These are phyloP conservation scores for Henckelia pumila DNA, from an alignment of 257 asterid genomes.

Conservation along the genomic window DNA sequence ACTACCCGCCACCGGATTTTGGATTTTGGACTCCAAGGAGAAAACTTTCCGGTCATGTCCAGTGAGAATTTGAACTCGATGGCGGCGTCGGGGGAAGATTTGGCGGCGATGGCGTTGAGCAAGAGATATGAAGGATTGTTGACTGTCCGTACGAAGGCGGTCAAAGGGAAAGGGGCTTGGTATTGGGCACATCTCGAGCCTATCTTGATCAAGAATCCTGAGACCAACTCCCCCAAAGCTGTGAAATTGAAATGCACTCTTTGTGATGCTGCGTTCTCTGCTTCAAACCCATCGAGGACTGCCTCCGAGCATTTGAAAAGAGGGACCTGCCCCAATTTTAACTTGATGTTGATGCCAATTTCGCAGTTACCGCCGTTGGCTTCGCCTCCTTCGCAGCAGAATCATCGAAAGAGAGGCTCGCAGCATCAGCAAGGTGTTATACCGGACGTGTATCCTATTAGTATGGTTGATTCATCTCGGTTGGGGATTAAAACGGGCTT, in stretches of 20 bases:
- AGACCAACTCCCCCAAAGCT: conserved; percentile 63
- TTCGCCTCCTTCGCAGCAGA: conserved; percentile 62
- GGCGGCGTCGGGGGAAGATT: conserved; percentile 43
- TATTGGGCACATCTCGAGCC: conserved; percentile 97
- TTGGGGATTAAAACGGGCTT: conserved; percentile 25
- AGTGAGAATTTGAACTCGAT: conserved; percentile 34
- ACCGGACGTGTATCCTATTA: conserved; percentile 40
- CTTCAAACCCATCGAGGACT: conserved; percentile 84
- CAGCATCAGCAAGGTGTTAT: conserved; percentile 36
- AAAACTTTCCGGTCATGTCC: conserved; percentile 40
- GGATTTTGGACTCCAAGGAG: not conserved
- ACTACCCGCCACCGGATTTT: conserved; percentile 4
- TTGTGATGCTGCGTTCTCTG: conserved; percentile 69
- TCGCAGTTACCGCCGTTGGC: conserved; percentile 68
- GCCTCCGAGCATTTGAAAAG: conserved; percentile 82
- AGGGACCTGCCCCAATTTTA: conserved; percentile 78
- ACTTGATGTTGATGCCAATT: conserved; percentile 47
- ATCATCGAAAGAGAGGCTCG: conserved; percentile 58
- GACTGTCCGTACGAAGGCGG: conserved; percentile 74
- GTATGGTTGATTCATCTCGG: conserved; percentile 40
- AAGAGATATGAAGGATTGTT: conserved; percentile 72
- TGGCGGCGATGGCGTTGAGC: conserved; percentile 52
- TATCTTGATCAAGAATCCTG: conserved; percentile 54
- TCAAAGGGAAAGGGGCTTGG: conserved; percentile 97
- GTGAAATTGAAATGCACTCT: conserved; percentile 80